Base-by-base conservation (phyloP, 352 stramenopile species). In the Phytophthora foliorum region DNA sequence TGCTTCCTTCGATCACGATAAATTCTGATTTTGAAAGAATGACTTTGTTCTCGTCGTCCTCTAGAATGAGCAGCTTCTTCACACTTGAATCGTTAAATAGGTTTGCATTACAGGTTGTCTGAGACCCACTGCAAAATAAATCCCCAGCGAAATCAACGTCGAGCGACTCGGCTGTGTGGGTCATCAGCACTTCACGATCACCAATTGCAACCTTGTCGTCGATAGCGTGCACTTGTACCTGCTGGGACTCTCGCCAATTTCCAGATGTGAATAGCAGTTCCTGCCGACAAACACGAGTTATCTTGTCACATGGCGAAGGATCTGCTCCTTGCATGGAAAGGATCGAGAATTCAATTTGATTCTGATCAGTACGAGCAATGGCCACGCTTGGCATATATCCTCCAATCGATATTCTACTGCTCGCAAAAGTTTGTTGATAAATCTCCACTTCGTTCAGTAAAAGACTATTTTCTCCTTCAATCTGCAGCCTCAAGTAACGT, bases 11-110 rank as follows among this genome's bases (percentile, higher is more conserved):
- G 19, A 80, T 59, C 8, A 93, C 53, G 5, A 66, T 41, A 17
- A 93, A 39, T 6, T 59, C 22, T 14, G 73, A 67, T 10, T 75
- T 72, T 0, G 85, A 90, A 16, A 93, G 67, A 1, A 90, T 63
- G 0, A 93, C 61, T 32, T 73, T 77, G 44, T 83, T 90, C 38
- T 90, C 80, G 21, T 93, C 85, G 55, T 93, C 85, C 44, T 93
- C 85, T 13, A 77, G 39, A 8, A 92, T 72, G 0, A 61, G 62
- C 1, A 93, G 67, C 1, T 59, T 48, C 46, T 91, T 91, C 8
- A 90, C 62, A 38, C 79, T 82, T 6, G 77, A 80, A 2, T 74
- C 73, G 21, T 77, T 88, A 31, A 91, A 91, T 6, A 90, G 22
- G 1, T 55, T 27, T 13, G 55, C 51, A 4, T 63, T 75, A 46